Evolutionary conservation across 2,329 filamentous ascomycete species (phyloP).

Genomic region (Cercospora brassicicola): DNA sequence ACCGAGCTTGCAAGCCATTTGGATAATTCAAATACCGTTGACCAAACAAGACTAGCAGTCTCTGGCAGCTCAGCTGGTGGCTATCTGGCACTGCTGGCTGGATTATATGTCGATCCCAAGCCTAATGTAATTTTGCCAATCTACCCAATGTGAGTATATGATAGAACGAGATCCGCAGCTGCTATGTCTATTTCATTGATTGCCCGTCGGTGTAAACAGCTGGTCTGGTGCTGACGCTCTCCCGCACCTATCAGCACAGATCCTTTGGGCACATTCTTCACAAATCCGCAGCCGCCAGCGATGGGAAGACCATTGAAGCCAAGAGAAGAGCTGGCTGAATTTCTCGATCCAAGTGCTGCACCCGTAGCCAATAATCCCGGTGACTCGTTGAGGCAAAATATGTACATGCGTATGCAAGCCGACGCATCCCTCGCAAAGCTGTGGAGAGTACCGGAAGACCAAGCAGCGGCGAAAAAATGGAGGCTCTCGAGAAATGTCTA

Average conservation of each 20-base stretch:
- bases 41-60: slow-evolving; percentile 32
- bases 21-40: slow-evolving; percentile 19
- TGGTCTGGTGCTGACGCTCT: not conserved
- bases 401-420: slow-evolving; percentile 36
- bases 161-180: not conserved
- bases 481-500: slow-evolving; percentile 32
- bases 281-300: slow-evolving; percentile 31
- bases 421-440: slow-evolving; percentile 33
- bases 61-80: slow-evolving; percentile 36
- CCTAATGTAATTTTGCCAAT: slow-evolving; percentile 36
- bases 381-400: slow-evolving; percentile 21
- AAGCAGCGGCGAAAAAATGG: slow-evolving; percentile 27
- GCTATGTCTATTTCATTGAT: not conserved
- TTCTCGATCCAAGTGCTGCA: slow-evolving; percentile 28
- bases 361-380: slow-evolving; percentile 29
- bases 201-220: not conserved
- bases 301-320: slow-evolving; percentile 22
- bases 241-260: slow-evolving; percentile 27
- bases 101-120: slow-evolving; percentile 37
- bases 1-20: slow-evolving; percentile 22
- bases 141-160: slow-evolving; percentile 32
- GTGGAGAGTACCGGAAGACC: slow-evolving; percentile 25
- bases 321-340: slow-evolving; percentile 23
- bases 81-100: slow-evolving; percentile 36
- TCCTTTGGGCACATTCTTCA: slow-evolving; percentile 37